Percentiles rank a stretch among this genome's conserved stretches.
These are phyloP conservation scores for Colletotrichum camelliae DNA, from an alignment of 2,329 filamentous ascomycete species.

Conservation along the genomic window DNA sequence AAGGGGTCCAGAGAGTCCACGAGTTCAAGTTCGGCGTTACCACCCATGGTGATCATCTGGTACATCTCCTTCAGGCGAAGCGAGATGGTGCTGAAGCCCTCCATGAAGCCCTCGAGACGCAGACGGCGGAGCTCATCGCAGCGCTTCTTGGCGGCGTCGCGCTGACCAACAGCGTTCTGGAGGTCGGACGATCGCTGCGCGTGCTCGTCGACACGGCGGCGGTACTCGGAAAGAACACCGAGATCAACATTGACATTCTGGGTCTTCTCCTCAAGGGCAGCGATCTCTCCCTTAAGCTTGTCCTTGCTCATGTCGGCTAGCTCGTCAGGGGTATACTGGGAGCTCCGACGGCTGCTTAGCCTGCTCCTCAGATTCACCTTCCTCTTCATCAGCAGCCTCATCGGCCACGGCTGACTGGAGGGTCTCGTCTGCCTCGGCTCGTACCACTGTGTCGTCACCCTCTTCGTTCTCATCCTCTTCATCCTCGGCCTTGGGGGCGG, in stretches of 20 bases:
- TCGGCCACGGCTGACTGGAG: slow-evolving; percentile 26
- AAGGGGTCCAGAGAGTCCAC: slow-evolving; percentile 97
- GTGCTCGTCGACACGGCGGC: slow-evolving; percentile 83
- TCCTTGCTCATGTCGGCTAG: slow-evolving; percentile 70
- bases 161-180: slow-evolving; percentile 74
- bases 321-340: slow-evolving; percentile 79
- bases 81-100: slow-evolving; percentile 93
- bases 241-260: slow-evolving; percentile 89
- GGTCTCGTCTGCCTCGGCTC: slow-evolving; percentile 13
- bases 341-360: slow-evolving; percentile 60
- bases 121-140: slow-evolving; percentile 91
- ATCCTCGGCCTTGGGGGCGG: slow-evolving; percentile 20
- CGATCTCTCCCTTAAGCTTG: slow-evolving; percentile 66
- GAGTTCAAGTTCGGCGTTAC: slow-evolving; percentile 95
- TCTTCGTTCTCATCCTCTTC: slow-evolving; percentile 25
- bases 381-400: slow-evolving; percentile 25
- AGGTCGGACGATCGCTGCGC: slow-evolving; percentile 84
- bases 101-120: slow-evolving; percentile 96
- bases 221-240: slow-evolving; percentile 86
- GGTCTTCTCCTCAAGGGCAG: slow-evolving; percentile 70
- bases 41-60: slow-evolving; percentile 99
- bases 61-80: slow-evolving; percentile 99
- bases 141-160: slow-evolving; percentile 88
- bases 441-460: slow-evolving; percentile 25
- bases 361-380: slow-evolving; percentile 23